These are phyloP conservation scores for Fusarium chuoi DNA, from an alignment of 2,329 filamentous ascomycete genomes.

Conservation along the genomic window DNA sequence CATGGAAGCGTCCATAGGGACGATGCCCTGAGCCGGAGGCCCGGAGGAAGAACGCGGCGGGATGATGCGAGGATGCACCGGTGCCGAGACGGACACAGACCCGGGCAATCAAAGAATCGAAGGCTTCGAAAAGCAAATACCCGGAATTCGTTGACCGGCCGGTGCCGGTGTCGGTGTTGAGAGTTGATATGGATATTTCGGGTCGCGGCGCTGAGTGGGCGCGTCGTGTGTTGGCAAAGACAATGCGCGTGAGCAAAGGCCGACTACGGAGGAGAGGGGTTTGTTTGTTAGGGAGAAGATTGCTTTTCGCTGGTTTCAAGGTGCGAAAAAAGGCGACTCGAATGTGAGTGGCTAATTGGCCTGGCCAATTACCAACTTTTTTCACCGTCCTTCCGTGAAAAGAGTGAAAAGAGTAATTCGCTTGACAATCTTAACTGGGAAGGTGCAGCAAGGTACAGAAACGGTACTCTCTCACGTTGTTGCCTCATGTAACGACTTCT, in stretches of 20 bases:
- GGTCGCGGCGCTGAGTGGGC: slow-evolving; percentile 38
- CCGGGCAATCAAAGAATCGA: slow-evolving; percentile 20
- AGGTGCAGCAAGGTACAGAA: slow-evolving; percentile 12
- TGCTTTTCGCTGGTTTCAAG: slow-evolving; percentile 33
- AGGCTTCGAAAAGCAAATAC: slow-evolving; percentile 9
- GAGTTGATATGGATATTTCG: slow-evolving; percentile 41
- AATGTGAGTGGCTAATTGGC: slow-evolving; percentile 26
- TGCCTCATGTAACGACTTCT: slow-evolving; percentile 18
- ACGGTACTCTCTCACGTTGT: slow-evolving; percentile 21
- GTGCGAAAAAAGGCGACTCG: slow-evolving; percentile 35
- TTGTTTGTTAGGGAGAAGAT: slow-evolving; percentile 39
- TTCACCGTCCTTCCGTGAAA: background rate
- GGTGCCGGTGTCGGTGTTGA: slow-evolving; percentile 45
- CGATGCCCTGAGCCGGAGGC: slow-evolving; percentile 29
- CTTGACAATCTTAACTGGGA: background rate
- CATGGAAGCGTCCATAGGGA: slow-evolving; percentile 60
- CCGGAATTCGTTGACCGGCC: slow-evolving; percentile 34
- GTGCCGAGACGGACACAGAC: slow-evolving; percentile 16
- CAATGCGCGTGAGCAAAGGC: slow-evolving; percentile 42
- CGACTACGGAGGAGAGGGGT: slow-evolving; percentile 49
- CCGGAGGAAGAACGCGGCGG: slow-evolving; percentile 24
- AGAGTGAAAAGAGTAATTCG: background rate
- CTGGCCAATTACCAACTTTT: slow-evolving; percentile 11
- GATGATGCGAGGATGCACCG: slow-evolving; percentile 19
- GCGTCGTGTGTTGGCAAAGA: slow-evolving; percentile 40